A percentile compares a stretch with the other conserved stretches of the same genome.
phyloP scores from a whole-genome alignment of 768 basidiomycete species.

The Punctularia strigosozonata region DNA sequence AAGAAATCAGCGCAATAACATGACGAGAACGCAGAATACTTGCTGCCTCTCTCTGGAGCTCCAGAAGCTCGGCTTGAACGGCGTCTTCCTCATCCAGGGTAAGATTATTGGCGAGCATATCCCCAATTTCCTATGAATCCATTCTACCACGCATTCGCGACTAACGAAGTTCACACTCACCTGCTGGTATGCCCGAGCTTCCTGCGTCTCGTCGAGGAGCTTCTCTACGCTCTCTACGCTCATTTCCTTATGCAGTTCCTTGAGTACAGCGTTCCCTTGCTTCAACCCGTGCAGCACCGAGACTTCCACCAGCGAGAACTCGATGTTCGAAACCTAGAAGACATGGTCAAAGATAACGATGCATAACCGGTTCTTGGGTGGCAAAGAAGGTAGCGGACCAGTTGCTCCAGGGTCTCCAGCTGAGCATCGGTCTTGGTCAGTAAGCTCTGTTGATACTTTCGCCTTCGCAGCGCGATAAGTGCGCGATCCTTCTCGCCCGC shows the following conservation, averaged over 20 bases:
- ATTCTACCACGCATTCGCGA: neutral
- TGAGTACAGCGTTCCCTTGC: constrained; percentile 88
- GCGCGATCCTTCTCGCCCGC: constrained; percentile 83
- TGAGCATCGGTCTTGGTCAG: constrained; percentile 84
- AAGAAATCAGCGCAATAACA: too few species aligned
- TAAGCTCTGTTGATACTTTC: constrained; percentile 90
- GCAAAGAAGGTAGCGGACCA: constrained; percentile 41
- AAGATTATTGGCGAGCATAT: constrained; percentile 73
- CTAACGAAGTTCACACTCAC: constrained; percentile 28
- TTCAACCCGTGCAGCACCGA: constrained; percentile 87
- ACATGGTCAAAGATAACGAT: neutral
- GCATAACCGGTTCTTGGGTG: neutral
- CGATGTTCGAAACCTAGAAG: constrained; percentile 83
- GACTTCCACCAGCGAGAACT: constrained; percentile 89
- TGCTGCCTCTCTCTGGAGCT: constrained; percentile 55
- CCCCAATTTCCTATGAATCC: constrained; percentile 72
- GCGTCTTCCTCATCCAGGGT: constrained; percentile 88
- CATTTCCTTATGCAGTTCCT: constrained; percentile 91
- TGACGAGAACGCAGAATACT: too few species aligned
- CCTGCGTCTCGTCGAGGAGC: constrained; percentile 83
- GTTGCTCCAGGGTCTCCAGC: constrained; percentile 76
- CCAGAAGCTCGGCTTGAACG: constrained; percentile 72
- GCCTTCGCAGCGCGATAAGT: constrained; percentile 72
- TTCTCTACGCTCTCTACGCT: constrained; percentile 88
- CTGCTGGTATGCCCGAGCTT: constrained; percentile 85